Conservation (phyloP, 495 filamentous ascomycete genomes). For the Podospora pseudopauciseta region DNA sequence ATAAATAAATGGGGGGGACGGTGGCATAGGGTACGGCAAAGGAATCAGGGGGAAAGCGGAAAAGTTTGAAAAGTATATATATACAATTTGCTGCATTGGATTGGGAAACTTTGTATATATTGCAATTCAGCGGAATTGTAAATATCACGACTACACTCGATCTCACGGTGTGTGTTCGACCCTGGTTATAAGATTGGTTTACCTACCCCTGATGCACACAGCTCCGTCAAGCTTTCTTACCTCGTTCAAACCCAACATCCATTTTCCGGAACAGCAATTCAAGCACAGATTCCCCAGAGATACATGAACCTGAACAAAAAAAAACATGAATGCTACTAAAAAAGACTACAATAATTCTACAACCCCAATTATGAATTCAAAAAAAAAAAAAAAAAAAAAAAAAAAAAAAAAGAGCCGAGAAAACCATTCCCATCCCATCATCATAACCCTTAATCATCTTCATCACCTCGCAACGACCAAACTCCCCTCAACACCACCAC, state of each 20-base stretch:
- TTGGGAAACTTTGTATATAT: neutral
- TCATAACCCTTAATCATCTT: neutral
- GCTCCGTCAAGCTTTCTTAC: no score
- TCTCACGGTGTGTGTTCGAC: no score
- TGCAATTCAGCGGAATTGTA: neutral
- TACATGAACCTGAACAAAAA: neutral
- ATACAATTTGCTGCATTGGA: neutral
- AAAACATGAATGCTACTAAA: neutral
- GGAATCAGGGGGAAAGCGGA: neutral
- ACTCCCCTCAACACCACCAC: neutral
- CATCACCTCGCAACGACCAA: slow-evolving; percentile 15
- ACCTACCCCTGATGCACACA: no score
- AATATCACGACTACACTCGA: neutral
- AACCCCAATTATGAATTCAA: neutral
- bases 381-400: neutral
- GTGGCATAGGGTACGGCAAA: neutral
- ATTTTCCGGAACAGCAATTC: no score
- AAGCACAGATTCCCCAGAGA: no score
- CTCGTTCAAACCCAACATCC: no score
- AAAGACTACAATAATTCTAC: neutral
- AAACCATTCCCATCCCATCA: neutral
- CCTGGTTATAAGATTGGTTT: no score
- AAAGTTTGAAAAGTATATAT: neutral
- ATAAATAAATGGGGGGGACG: neutral
- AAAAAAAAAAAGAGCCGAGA: no score